phyloP scores from a whole-genome alignment of 2,329 filamentous ascomycete species.

The Alternaria alternata region DNA sequence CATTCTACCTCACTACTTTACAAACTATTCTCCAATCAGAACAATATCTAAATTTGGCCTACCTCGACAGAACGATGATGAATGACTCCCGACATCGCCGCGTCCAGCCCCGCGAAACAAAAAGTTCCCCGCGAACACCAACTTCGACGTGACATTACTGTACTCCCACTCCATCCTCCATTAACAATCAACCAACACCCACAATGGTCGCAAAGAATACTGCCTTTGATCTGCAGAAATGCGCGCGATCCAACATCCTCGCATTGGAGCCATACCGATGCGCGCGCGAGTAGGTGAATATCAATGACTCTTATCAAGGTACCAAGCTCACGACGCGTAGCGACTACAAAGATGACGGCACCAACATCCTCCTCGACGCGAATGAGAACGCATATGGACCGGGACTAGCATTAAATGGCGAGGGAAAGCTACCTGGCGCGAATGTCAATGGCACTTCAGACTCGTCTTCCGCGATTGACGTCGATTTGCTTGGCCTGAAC shows the following conservation, averaged over 20 bases:
- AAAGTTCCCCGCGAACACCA: constrained; percentile 37
- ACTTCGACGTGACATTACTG: constrained; percentile 3
- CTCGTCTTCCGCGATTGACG: constrained; percentile 59
- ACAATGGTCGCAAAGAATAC: constrained; percentile 38
- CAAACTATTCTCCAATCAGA: background rate
- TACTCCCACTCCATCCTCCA: background rate
- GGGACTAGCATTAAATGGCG: constrained; percentile 65
- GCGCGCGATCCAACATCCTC: constrained; percentile 62
- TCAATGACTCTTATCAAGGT: constrained; percentile 13
- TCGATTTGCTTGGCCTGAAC: constrained; percentile 85
- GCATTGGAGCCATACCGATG: constrained; percentile 63
- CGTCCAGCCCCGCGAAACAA: constrained; percentile 32
- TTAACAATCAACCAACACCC: background rate
- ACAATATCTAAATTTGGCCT: background rate
- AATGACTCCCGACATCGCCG: constrained; percentile 29
- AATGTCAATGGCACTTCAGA: constrained; percentile 50
- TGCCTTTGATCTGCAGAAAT: constrained; percentile 59
- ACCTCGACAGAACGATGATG: background rate
- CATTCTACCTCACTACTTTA: background rate
- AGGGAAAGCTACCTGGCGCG: constrained; percentile 59
- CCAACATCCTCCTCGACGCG: constrained; percentile 93
- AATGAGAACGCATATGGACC: constrained; percentile 98
- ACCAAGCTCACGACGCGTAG: constrained; percentile 55
- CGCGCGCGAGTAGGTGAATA: constrained; percentile 59
- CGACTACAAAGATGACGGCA: constrained; percentile 99